phyloP scores from a whole-genome alignment of 1,284 basidiomycete genomes.

The Ganoderma resinaceum region DNA sequence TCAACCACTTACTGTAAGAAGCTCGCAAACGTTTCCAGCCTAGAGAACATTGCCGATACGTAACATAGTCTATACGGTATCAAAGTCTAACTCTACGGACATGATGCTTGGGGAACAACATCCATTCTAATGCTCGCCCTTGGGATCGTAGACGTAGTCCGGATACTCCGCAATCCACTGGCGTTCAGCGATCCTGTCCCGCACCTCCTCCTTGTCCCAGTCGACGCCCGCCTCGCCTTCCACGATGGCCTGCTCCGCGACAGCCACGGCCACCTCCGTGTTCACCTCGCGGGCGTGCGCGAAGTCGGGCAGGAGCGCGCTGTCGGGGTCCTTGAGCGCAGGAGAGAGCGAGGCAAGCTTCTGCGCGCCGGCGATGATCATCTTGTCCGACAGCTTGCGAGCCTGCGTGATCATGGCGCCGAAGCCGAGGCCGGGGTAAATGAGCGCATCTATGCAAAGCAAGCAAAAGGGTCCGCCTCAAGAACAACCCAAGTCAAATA shows the following conservation, averaged over 20 bases:
- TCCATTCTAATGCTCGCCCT: slow-evolving; percentile 16
- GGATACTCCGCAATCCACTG: slow-evolving; percentile 67
- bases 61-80: neutral
- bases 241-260: slow-evolving; percentile 73
- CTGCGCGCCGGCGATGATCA: slow-evolving; percentile 79
- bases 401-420: slow-evolving; percentile 74
- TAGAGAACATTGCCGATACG: neutral
- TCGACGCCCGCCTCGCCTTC: slow-evolving; percentile 66
- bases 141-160: slow-evolving; percentile 62
- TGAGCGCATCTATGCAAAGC: slow-evolving; percentile 62
- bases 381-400: slow-evolving; percentile 69
- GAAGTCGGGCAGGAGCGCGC: slow-evolving; percentile 74
- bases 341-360: slow-evolving; percentile 78
- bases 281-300: slow-evolving; percentile 70
- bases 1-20: no score
- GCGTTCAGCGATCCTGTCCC: slow-evolving; percentile 55
- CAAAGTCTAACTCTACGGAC: neutral
- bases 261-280: slow-evolving; percentile 78
- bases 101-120: neutral
- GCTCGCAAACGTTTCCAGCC: no score
- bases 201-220: slow-evolving; percentile 58
- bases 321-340: slow-evolving; percentile 66
- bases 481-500: neutral
- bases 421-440: slow-evolving; percentile 83
- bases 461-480: neutral